A percentile compares a stretch with the other conserved stretches of the same genome.
Evolutionary conservation across 2,329 filamentous ascomycete genomes (phyloP).

Genomic region (Phialophora tarda): DNA sequence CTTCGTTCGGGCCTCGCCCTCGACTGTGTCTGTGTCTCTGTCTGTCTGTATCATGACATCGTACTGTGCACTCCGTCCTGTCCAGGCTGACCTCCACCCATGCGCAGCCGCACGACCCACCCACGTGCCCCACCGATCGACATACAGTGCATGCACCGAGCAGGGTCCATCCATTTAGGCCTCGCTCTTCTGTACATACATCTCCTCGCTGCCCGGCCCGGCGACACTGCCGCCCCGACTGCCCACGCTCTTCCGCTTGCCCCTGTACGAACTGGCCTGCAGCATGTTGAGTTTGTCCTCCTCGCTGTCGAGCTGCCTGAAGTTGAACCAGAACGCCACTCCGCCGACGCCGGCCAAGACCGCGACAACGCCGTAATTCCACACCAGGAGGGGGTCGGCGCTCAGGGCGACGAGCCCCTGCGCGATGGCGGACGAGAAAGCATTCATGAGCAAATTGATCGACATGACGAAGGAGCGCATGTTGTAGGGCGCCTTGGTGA

Average conservation of each 20-base stretch:
- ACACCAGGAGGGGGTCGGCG: constrained; percentile 69
- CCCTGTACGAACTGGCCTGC: constrained; percentile 29
- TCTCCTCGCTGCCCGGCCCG: constrained; percentile 7
- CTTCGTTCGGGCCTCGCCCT: background rate
- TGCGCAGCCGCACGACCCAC: no score
- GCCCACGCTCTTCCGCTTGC: constrained; percentile 20
- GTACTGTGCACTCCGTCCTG: background rate
- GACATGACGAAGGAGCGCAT: constrained; percentile 74
- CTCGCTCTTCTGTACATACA: constrained; percentile 9
- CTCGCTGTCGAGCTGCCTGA: constrained; percentile 66
- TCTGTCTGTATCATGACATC: constrained; percentile 2
- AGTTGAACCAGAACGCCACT: constrained; percentile 70
- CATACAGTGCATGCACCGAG: background rate
- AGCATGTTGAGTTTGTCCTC: constrained; percentile 69
- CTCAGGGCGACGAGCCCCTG: constrained; percentile 69
- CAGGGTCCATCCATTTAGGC: background rate
- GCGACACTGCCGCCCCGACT: background rate
- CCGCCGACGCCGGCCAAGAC: constrained; percentile 68
- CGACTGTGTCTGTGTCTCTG: background rate
- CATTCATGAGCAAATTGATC: constrained; percentile 72
- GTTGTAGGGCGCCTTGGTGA: constrained; percentile 76
- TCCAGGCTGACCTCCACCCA: background rate
- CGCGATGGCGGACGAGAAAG: constrained; percentile 71
- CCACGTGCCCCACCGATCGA: background rate
- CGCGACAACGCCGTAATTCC: constrained; percentile 72